phyloP scores from a whole-genome alignment of 352 stramenopile species.

The Phytophthora aleatoria region DNA sequence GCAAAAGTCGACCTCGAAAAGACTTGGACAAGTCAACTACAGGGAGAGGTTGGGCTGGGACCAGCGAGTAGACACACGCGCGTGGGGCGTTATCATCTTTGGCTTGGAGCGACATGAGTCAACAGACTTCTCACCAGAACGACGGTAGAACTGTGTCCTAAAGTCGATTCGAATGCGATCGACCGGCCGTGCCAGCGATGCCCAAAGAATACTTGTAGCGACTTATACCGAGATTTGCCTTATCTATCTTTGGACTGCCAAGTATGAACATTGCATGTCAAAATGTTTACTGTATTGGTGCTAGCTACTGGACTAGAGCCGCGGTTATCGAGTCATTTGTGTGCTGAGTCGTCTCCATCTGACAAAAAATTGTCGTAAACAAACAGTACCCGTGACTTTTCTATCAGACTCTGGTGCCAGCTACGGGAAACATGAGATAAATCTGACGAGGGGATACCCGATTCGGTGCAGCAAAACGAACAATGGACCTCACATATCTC shows the following conservation, averaged over 20 bases:
- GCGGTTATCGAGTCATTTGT: no score
- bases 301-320: no score
- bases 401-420: no score
- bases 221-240: neutral
- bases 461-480: no score
- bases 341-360: no score
- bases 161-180: neutral
- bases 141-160: neutral
- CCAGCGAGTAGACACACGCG: constrained; percentile 27
- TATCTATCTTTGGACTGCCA: neutral
- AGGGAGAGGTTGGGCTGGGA: constrained; percentile 34
- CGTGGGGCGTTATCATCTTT: neutral
- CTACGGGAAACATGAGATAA: no score
- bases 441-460: no score
- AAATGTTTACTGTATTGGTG: neutral
- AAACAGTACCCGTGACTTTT: no score
- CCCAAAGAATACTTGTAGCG: neutral
- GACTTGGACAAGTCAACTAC: constrained; percentile 44
- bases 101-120: neutral
- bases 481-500: no score
- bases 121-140: neutral
- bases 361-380: no score
- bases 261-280: neutral
- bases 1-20: constrained; percentile 37
- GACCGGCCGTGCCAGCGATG: no score